Evolutionary conservation across 2,329 filamentous ascomycete genomes (phyloP).

Genomic region (Ploettnerulaceae sp.): DNA sequence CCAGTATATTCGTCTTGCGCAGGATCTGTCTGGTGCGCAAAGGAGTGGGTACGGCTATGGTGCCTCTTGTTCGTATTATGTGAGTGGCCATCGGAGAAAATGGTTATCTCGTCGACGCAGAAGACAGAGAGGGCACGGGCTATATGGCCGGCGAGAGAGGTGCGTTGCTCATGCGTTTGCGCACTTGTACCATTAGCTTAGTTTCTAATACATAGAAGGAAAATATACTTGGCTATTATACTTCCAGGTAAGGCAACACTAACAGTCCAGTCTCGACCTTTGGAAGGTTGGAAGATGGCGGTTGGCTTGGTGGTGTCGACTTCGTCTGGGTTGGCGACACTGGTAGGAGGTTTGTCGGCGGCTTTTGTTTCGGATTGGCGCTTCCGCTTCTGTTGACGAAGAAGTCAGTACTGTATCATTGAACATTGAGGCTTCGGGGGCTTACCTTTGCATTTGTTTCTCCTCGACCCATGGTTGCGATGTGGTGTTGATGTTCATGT

Average conservation of each 20-base stretch:
- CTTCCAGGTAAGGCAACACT: constrained; percentile 76
- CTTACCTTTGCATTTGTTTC: constrained; percentile 11
- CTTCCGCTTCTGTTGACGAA: constrained; percentile 31
- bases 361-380: constrained; percentile 29
- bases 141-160: constrained; percentile 66
- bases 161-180: constrained; percentile 59
- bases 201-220: neutral
- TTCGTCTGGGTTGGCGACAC: constrained; percentile 30
- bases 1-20: constrained; percentile 52
- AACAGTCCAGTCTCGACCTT: constrained; percentile 65
- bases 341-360: constrained; percentile 21
- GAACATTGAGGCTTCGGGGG: neutral
- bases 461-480: constrained; percentile 7
- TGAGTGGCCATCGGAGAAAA: constrained; percentile 68
- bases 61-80: constrained; percentile 26
- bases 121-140: constrained; percentile 80
- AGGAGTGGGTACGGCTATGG: constrained; percentile 21
- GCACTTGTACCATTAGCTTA: constrained; percentile 21
- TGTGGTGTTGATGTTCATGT: too few relatives aligned
- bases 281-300: constrained; percentile 60
- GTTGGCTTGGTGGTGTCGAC: constrained; percentile 58
- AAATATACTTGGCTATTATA: constrained; percentile 56
- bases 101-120: constrained; percentile 75
- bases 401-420: neutral
- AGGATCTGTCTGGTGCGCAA: constrained; percentile 39